Evolutionary conservation across 768 basidiomycete species (phyloP).

Genomic region (Gyrodon lividus): DNA sequence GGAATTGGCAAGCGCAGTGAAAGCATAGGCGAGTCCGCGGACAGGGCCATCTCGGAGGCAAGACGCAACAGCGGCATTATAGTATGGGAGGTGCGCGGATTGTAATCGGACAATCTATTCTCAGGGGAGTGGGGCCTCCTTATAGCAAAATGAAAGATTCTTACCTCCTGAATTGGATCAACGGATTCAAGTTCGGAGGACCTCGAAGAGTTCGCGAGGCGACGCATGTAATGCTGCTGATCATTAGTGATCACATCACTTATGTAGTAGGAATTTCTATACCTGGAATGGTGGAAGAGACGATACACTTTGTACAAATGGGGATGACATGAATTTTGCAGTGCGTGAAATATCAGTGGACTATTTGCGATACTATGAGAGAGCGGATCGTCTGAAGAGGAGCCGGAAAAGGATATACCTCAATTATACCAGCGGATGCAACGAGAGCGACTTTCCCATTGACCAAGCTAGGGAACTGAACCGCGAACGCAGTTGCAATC

Average conservation of each 20-base stretch:
- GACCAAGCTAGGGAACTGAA: conserved; percentile 70
- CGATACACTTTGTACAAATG: conserved; percentile 64
- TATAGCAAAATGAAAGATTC: not conserved
- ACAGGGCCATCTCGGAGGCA: conserved; percentile 72
- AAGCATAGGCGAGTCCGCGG: conserved; percentile 56
- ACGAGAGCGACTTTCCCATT: conserved; percentile 64
- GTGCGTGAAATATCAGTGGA: conserved; percentile 69
- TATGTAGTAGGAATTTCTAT: conserved; percentile 18
- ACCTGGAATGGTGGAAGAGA: conserved; percentile 64
- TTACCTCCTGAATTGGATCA: conserved; percentile 46
- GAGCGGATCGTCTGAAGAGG: not conserved
- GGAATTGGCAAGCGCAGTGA: conserved; percentile 48
- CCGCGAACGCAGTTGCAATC: conserved; percentile 67
- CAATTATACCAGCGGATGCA: conserved; percentile 67
- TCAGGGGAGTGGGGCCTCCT: not conserved
- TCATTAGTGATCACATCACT: not conserved
- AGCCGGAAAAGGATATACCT: conserved; percentile 37
- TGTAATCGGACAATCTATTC: conserved; percentile 70
- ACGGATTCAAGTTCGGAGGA: conserved; percentile 15
- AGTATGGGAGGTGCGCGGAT: conserved; percentile 72
- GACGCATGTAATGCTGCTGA: conserved; percentile 50
- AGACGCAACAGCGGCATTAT: conserved; percentile 74
- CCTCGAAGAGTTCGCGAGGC: conserved; percentile 40
- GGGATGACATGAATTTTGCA: conserved; percentile 75
- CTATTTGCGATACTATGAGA: conserved; percentile 31